Conservation (phyloP, 2,329 filamentous ascomycete species). For the Cladosporium sp. region DNA sequence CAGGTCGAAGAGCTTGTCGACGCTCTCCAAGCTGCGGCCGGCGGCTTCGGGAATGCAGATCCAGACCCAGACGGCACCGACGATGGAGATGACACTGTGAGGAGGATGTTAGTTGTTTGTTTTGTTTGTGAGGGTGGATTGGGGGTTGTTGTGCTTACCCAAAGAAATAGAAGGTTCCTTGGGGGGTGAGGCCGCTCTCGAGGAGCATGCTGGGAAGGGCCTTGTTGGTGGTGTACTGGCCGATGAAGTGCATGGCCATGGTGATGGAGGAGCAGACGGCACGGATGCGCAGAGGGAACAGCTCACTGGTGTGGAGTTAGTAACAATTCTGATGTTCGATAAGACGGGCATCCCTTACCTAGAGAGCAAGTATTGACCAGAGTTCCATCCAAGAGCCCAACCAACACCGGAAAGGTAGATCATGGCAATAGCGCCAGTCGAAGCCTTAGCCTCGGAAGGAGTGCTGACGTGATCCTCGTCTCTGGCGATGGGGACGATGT, state of each 20-base stretch:
- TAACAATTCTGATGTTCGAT: too few relatives aligned
- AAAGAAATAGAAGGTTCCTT: constrained; percentile 73
- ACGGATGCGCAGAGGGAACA: constrained; percentile 68
- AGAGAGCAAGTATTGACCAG: constrained; percentile 70
- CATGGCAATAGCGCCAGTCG: constrained; percentile 54
- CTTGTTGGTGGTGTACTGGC: constrained; percentile 69
- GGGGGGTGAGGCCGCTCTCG: constrained; percentile 38
- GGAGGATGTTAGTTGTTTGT: too few relatives aligned
- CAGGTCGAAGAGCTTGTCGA: constrained; percentile 67
- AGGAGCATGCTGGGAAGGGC: constrained; percentile 70
- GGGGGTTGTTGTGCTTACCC: too few relatives aligned
- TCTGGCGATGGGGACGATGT: constrained; percentile 53
- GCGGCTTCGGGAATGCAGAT: constrained; percentile 69
- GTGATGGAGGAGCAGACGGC: constrained; percentile 63
- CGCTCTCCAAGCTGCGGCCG: constrained; percentile 59
- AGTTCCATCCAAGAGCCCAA: constrained; percentile 68
- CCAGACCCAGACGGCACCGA: constrained; percentile 66
- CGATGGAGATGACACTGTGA: constrained; percentile 52
- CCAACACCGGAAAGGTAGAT: constrained; percentile 54
- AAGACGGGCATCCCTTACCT: too few relatives aligned
- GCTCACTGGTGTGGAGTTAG: constrained; percentile 68
- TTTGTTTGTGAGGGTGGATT: too few relatives aligned
- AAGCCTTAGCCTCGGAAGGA: constrained; percentile 47
- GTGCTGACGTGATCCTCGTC: constrained; percentile 46
- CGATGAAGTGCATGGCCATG: constrained; percentile 71